Evolutionary conservation across 805 yeast genomes (phyloP).

Genomic region (Teunomyces pallodes): DNA sequence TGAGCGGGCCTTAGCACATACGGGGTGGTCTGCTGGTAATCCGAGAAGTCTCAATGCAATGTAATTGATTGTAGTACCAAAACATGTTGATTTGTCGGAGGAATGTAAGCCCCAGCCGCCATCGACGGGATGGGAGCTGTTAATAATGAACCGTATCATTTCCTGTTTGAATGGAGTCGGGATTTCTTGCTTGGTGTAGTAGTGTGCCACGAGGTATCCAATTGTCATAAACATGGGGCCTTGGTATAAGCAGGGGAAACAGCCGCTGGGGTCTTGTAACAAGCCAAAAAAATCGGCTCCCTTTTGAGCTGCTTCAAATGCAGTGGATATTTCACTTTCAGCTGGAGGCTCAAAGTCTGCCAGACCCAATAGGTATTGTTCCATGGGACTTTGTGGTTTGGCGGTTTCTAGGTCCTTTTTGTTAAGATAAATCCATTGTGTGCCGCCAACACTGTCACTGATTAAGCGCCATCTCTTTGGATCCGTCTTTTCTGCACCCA

Average conservation of each 20-base stretch:
- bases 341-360: slow-evolving; percentile 37
- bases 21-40: slow-evolving; percentile 68
- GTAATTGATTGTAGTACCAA: slow-evolving; percentile 90
- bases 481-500: slow-evolving; percentile 70
- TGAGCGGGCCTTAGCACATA: slow-evolving; percentile 68
- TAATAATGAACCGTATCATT: slow-evolving; percentile 81
- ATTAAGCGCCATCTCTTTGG: slow-evolving; percentile 69
- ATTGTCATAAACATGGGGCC: slow-evolving; percentile 98
- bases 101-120: slow-evolving; percentile 99
- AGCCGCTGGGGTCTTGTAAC: slow-evolving; percentile 83
- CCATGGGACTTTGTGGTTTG: slow-evolving; percentile 54
- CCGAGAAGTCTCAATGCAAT: slow-evolving; percentile 81
- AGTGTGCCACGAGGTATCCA: slow-evolving; percentile 76
- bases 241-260: slow-evolving; percentile 87
- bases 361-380: slow-evolving; percentile 52
- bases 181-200: slow-evolving; percentile 66
- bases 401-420: slow-evolving; percentile 26
- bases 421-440: slow-evolving; percentile 71
- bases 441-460: slow-evolving; percentile 70
- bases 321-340: slow-evolving; percentile 33
- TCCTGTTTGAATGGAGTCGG: slow-evolving; percentile 66
- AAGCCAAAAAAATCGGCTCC: slow-evolving; percentile 68
- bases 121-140: slow-evolving; percentile 92
- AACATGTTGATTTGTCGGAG: slow-evolving; percentile 89
- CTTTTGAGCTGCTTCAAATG: slow-evolving; percentile 63